Evolutionary conservation across 2,329 filamentous ascomycete genomes (phyloP).

Genomic region (Cytospora leucostoma): DNA sequence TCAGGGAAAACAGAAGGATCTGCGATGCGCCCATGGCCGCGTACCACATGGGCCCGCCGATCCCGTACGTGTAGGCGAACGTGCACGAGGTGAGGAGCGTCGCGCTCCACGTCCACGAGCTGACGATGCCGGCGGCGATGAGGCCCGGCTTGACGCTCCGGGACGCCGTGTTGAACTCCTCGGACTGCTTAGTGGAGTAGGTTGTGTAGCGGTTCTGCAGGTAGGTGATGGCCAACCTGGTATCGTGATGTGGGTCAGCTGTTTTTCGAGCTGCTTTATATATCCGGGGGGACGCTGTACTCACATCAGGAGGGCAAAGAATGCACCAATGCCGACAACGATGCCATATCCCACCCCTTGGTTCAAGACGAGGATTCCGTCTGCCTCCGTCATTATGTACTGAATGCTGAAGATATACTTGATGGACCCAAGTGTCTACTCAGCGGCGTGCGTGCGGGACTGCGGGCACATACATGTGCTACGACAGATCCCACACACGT

Average conservation of each 20-base stretch:
- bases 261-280: too few species aligned
- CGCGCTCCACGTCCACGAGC: constrained; percentile 52
- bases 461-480: neutral
- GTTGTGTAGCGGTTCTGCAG: constrained; percentile 43
- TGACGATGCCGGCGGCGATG: constrained; percentile 49
- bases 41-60: constrained; percentile 46
- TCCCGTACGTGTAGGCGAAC: constrained; percentile 45
- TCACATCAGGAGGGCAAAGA: constrained; percentile 46
- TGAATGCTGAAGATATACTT: neutral
- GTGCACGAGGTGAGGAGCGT: constrained; percentile 46
- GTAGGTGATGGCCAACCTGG: constrained; percentile 39
- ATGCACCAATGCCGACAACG: constrained; percentile 50
- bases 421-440: neutral
- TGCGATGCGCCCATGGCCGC: constrained; percentile 43
- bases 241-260: neutral
- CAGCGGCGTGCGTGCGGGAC: neutral
- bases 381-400: constrained; percentile 15
- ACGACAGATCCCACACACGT: neutral
- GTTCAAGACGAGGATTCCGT: constrained; percentile 22
- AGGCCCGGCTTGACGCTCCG: constrained; percentile 47
- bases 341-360: constrained; percentile 47
- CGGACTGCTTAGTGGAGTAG: constrained; percentile 45
- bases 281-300: neutral
- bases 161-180: constrained; percentile 51
- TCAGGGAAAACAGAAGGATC: constrained; percentile 44